Base-by-base conservation (phyloP, 2,329 filamentous ascomycete species). In the Lasiodiplodia theobromae region DNA sequence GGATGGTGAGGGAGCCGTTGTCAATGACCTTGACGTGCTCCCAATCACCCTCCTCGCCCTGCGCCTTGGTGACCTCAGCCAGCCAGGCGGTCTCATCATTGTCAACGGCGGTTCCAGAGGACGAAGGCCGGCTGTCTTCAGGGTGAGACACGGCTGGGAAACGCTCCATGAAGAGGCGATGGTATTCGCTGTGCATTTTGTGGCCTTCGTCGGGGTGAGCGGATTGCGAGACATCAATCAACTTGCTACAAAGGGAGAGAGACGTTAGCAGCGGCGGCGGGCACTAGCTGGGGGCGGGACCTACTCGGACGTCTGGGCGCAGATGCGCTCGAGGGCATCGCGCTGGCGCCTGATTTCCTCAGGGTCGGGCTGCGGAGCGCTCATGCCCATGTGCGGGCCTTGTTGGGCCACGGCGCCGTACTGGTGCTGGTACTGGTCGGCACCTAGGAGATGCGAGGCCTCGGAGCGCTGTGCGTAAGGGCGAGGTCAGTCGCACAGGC, bases 311-410 rank as follows among this genome's bases (percentile, higher is more conserved):
- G 83, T 84, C 71, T 83, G 80, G 54, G 82, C 81, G 63, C 83
- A 85, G 69, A 85, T 83, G 44, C 81, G 79, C 73, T 84, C 82
- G 69, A 85, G 73, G 37, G 80, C 81, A 72, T 85, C 83, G 51
- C 83, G 77, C 73, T 84, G 81, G 71, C 82, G 79, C 69, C 80
- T 77, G 66, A 85, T 77, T 74, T 85, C 83, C 72, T 85, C 83
- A 66, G 82, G 82, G 72, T 85, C 83, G 40, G 80, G 81, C 73
- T 82, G 81, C 68, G 78, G 76, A n/a, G 63, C 63, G 49, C 75
- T 74, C 69, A 75, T 75, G 52, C 76, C 74, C 69, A 75, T 75
- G 68, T 77, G 78, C 28, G 75, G 70, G 69, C 74, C 77, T 21
- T 68, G 38, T 37, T 67, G 52, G 68, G 72, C 75, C 69, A 79